Conservation (phyloP, 2,329 filamentous ascomycete genomes). For the Cercospora sp. region DNA sequence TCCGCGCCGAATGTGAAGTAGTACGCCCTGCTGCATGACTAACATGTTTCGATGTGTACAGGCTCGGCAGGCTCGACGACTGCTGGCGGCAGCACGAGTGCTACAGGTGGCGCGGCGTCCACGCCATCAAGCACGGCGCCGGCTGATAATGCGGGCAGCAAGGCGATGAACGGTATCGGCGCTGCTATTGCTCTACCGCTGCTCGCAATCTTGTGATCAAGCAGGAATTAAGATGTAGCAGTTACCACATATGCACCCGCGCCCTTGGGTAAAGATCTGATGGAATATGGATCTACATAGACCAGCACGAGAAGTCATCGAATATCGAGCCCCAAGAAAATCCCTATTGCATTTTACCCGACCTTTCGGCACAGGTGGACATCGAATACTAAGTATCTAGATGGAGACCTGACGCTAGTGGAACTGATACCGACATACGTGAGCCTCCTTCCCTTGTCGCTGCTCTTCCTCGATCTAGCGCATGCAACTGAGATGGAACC, state of each 20-base stretch:
- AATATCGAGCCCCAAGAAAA: background rate
- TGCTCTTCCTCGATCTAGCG: background rate
- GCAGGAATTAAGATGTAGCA: background rate
- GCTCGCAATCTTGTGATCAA: background rate
- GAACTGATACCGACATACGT: background rate
- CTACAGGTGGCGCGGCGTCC: background rate
- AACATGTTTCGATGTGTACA: background rate
- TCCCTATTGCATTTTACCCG: background rate
- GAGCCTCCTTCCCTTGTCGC: background rate
- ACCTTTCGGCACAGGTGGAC: background rate
- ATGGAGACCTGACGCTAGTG: background rate
- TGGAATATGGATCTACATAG: background rate
- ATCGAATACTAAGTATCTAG: background rate
- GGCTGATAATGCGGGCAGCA: background rate
- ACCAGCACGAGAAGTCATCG: background rate
- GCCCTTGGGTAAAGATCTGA: background rate
- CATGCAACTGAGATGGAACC: background rate
- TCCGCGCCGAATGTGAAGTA: background rate
- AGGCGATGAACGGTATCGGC: background rate
- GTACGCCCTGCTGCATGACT: background rate
- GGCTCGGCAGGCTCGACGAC: background rate
- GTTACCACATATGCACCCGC: background rate
- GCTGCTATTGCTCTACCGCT: background rate
- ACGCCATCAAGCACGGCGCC: background rate
- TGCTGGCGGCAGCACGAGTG: background rate